Base-by-base conservation (phyloP, 345 rosid genomes). In the Populus nigra region DNA sequence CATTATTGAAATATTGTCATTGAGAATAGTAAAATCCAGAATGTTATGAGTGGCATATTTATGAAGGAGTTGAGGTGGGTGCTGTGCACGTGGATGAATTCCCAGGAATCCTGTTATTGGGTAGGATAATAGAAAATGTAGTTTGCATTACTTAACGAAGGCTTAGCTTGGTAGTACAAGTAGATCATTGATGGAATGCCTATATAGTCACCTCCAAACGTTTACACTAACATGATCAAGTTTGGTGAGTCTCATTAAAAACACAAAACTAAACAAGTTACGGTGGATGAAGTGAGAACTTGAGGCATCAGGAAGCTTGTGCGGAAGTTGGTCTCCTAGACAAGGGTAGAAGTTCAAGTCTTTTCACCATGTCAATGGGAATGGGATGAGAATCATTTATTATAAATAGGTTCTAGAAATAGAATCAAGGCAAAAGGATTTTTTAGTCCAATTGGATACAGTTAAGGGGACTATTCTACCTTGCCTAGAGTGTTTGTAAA, bases 171-270 rank as follows among this genome's bases (percentile, higher is more conserved):
- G 65, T 9, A 10, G 29, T 39, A 38, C 33, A 68, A 22, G 55
- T 18, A 39, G 38, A 73, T 62, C n/a, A 25, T 65, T 71, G 69
- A 75, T 59, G 65, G 50, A 12, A 47, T 66, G 29, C 70, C 68
- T 45, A 18, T 62, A 5, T 16, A 31, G 33, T 50, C 20, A 1
- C 23, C 65, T n/a, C 29, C 27, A 59, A 59, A 23, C 29, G 11
- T 8, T 22, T 25, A 55, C 43, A 29, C 25, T 29, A 31, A 45
- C 35, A 13, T 20, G 39, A 22, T 35, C 65, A 35, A 50, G 62
- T 36, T 29, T 29, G 59, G 62, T 4, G 12, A 29, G 74, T 59
- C 57, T 70, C 38, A 2, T 70, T 5, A 62, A 62, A 43, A 71
- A 33, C 27, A 17, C 36, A 33, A 22, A n/a, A 33, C 68, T 39